Percentiles rank a stretch among this genome's conserved stretches.
phyloP scores from a whole-genome alignment of 1,139 yeast species.

The Zygosaccharomyces sapae region DNA sequence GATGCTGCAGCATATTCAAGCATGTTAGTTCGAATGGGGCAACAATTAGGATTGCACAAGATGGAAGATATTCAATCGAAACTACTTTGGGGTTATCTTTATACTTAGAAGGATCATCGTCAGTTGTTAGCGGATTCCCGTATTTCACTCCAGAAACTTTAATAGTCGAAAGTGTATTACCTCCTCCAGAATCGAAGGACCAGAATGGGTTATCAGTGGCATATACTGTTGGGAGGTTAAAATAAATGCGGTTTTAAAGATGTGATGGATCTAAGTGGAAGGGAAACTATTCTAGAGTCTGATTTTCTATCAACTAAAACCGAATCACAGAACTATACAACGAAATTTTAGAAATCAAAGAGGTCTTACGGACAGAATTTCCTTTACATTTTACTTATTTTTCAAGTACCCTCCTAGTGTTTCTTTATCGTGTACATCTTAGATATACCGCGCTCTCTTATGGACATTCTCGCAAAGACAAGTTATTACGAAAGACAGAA shows the following conservation, averaged over 20 bases:
- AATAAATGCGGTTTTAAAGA: slow-evolving; percentile 22
- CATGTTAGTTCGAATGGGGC: slow-evolving; percentile 28
- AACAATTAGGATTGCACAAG: slow-evolving; percentile 26
- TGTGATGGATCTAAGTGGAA: slow-evolving; percentile 23
- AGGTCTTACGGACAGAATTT: slow-evolving; percentile 5
- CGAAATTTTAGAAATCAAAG: slow-evolving; percentile 11
- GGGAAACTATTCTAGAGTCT: slow-evolving; percentile 6
- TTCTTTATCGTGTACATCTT: slow-evolving; percentile 27
- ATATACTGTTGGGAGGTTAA: slow-evolving; percentile 26
- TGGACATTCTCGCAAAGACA: slow-evolving; percentile 14
- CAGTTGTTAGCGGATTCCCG: slow-evolving; percentile 30
- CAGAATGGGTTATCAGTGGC: slow-evolving; percentile 16
- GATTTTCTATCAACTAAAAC: slow-evolving; percentile 10
- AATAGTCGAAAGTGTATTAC: slow-evolving; percentile 16
- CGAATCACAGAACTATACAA: slow-evolving; percentile 13
- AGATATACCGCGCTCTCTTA: slow-evolving; percentile 23
- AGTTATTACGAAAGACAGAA: slow-evolving; percentile 12
- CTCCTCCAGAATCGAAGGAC: slow-evolving; percentile 3
- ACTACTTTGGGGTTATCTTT: slow-evolving; percentile 28
- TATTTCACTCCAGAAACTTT: slow-evolving; percentile 20
- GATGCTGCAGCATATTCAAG: slow-evolving; percentile 25
- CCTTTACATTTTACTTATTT: slow-evolving; percentile 20
- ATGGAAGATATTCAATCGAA: slow-evolving; percentile 9
- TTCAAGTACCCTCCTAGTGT: slow-evolving; percentile 25
- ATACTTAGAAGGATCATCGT: slow-evolving; percentile 32